Conservation (phyloP, 176 grass and related monocot species). For the Coix lacrymajobi region DNA sequence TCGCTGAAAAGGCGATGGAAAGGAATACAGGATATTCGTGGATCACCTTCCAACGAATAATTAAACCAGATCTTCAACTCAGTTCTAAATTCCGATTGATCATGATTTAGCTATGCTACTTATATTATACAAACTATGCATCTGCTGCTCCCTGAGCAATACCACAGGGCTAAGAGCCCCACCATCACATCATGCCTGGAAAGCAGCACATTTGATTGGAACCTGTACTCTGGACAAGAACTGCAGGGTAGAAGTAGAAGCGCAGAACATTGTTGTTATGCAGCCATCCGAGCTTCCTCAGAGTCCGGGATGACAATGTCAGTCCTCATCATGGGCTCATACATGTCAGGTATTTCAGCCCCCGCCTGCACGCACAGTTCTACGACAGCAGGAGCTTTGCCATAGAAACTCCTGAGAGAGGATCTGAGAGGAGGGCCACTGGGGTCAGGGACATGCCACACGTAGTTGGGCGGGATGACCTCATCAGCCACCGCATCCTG, state of each 20-base stretch:
- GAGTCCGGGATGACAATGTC: conserved; percentile 75
- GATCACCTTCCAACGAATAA: conserved; percentile 34
- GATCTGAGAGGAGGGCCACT: conserved; percentile 49
- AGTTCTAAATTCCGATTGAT: neutral
- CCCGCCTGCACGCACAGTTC: conserved; percentile 91
- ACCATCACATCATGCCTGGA: neutral
- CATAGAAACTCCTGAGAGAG: conserved; percentile 68
- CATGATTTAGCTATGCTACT: neutral
- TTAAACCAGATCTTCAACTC: conserved; percentile 25
- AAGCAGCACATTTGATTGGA: neutral
- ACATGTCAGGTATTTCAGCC: conserved; percentile 63
- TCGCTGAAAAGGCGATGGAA: neutral
- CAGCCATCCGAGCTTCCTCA: conserved; percentile 55
- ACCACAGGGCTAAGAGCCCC: neutral
- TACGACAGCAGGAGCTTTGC: conserved; percentile 73
- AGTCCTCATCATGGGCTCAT: conserved; percentile 78
- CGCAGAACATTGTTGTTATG: conserved; percentile 24
- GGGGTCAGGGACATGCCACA: conserved; percentile 72
- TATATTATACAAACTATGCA: conserved; percentile 3
- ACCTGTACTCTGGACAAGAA: conserved; percentile 5
- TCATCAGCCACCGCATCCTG: conserved; percentile 80
- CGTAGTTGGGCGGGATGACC: conserved; percentile 77
- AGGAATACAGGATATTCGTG: conserved; percentile 32
- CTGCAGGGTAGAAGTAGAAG: conserved; percentile 6
- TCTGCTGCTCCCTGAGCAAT: neutral